Percentiles rank a stretch among this genome's conserved stretches.
Conservation (phyloP, 345 rosid genomes). For the Lagerstroemia speciosa region DNA sequence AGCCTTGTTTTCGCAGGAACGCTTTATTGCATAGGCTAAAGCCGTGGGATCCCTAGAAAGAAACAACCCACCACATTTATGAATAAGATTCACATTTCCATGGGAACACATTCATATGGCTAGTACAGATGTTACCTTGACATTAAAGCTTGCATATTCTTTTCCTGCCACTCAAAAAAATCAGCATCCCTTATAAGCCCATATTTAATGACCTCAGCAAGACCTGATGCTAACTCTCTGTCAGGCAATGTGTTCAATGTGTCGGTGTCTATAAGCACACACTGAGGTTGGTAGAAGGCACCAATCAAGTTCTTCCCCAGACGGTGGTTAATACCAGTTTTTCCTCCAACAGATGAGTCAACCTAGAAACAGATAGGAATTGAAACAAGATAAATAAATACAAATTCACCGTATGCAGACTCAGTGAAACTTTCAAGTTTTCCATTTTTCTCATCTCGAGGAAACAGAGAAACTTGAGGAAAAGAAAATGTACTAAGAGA, state of each 20-base stretch:
- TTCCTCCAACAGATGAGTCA: conserved; percentile 99
- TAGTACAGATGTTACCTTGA: conserved; percentile 45
- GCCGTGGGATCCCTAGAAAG: conserved; percentile 75
- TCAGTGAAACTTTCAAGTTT: neutral
- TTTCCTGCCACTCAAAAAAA: conserved; percentile 96
- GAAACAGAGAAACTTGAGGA: neutral
- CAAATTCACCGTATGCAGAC: neutral
- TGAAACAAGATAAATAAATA: neutral
- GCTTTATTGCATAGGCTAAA: conserved; percentile 82
- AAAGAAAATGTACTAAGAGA: neutral
- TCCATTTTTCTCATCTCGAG: neutral
- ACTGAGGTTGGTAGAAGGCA: conserved; percentile 97
- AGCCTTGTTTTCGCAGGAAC: conserved; percentile 95
- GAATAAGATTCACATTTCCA: neutral
- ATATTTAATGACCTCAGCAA: conserved; percentile 91
- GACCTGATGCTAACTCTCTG: conserved; percentile 87
- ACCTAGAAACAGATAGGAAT: conserved; percentile 32
- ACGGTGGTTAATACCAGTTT: conserved; percentile 86
- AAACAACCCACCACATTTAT: conserved; percentile 1
- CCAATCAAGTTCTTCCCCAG: conserved; percentile 98
- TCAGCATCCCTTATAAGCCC: conserved; percentile 94
- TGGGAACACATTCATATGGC: neutral
- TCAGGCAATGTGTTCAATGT: conserved; percentile 83
- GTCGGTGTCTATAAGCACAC: conserved; percentile 83
- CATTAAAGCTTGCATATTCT: conserved; percentile 58